Percentiles rank a stretch among this genome's conserved stretches.
phyloP scores from a whole-genome alignment of 2,329 filamentous ascomycete genomes.

The Clarireedia monteithiana region DNA sequence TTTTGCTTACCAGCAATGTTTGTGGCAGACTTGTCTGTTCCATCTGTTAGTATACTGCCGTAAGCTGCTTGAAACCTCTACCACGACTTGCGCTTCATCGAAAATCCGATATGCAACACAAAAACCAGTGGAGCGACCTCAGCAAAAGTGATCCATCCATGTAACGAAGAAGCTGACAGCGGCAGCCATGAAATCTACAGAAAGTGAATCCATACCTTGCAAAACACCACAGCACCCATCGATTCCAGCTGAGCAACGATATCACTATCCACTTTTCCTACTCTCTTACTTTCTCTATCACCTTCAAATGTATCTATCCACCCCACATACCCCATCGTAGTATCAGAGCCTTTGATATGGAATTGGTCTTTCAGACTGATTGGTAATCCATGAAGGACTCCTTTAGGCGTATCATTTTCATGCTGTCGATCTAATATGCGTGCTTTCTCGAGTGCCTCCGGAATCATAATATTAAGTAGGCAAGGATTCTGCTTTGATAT shows the following conservation, averaged over 20 bases:
- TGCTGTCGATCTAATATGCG: constrained; percentile 28
- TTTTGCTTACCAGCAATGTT: constrained; percentile 24
- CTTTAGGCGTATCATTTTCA: neutral
- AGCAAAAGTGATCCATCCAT: too few species aligned
- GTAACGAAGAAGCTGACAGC: too few species aligned
- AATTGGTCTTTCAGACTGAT: constrained; percentile 31
- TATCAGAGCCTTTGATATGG: constrained; percentile 20
- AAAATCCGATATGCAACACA: too few species aligned
- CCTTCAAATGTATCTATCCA: constrained; percentile 40
- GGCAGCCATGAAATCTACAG: too few species aligned
- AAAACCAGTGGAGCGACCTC: too few species aligned
- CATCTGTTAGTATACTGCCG: neutral
- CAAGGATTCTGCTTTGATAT: constrained; percentile 41
- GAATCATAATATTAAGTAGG: constrained; percentile 31
- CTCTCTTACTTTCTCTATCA: constrained; percentile 37
- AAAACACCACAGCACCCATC: constrained; percentile 32
- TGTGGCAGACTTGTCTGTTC: constrained; percentile 30
- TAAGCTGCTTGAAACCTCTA: neutral
- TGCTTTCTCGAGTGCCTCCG: constrained; percentile 34
- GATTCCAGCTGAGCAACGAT: constrained; percentile 30
- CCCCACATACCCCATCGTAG: constrained; percentile 52
- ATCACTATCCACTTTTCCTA: constrained; percentile 40
- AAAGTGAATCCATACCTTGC: constrained; percentile 15
- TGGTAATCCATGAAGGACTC: constrained; percentile 33
- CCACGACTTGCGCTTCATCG: too few species aligned